Evolutionary conservation across 148 eudicot genomes (phyloP).

Genomic region (Dysphania ambrosioides): DNA sequence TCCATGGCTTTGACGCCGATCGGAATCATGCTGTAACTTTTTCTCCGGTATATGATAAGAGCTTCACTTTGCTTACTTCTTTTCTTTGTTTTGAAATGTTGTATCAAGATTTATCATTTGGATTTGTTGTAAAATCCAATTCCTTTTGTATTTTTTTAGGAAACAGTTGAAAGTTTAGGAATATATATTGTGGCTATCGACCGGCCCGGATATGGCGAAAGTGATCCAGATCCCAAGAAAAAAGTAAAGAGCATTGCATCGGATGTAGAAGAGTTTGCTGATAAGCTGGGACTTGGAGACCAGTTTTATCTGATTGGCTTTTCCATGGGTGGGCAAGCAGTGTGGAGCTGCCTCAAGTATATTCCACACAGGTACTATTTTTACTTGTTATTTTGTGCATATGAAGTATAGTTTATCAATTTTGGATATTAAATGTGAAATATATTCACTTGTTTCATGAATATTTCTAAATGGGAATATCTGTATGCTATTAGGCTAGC

Average conservation of each 20-base stretch:
- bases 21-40: constrained; percentile 50
- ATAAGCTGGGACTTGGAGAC: constrained; percentile 57
- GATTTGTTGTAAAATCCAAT: background rate
- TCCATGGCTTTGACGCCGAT: constrained; percentile 67
- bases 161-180: constrained; percentile 42
- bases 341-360: constrained; percentile 65
- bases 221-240: constrained; percentile 59
- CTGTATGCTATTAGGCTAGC: constrained; percentile 45
- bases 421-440: background rate
- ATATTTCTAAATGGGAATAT: background rate
- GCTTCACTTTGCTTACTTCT: background rate
- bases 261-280: constrained; percentile 75
- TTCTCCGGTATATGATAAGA: constrained; percentile 42
- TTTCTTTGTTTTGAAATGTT: background rate
- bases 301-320: constrained; percentile 59
- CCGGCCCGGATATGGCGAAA: constrained; percentile 78
- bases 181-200: constrained; percentile 63
- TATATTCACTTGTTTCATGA: background rate
- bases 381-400: background rate
- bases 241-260: constrained; percentile 49
- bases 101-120: background rate
- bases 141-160: constrained; percentile 31
- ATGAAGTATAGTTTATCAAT: background rate
- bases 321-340: constrained; percentile 62
- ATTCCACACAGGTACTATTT: constrained; percentile 64